These are phyloP conservation scores for Radiomyces spectabilis DNA, from an alignment of 192 early-diverging fungal species.

Conservation along the genomic window DNA sequence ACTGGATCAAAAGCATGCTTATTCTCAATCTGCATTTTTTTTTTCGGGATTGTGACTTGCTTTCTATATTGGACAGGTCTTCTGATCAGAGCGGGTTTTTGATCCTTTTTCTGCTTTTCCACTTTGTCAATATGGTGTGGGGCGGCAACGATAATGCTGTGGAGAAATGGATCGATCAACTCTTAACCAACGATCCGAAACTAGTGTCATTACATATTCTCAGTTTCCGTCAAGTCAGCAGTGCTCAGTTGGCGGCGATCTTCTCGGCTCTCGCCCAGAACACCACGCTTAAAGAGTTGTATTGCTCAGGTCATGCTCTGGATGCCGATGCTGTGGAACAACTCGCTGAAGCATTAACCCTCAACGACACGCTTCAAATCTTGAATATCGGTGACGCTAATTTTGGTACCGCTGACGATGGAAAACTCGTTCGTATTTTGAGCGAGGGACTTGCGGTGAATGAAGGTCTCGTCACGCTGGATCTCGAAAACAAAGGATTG, in stretches of 20 bases:
- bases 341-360: conserved; percentile 23
- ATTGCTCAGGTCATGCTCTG: conserved; percentile 41
- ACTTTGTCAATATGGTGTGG: conserved; percentile 38
- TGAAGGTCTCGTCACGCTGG: conserved; percentile 29
- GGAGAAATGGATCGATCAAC: conserved; percentile 41
- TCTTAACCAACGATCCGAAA: conserved; percentile 33
- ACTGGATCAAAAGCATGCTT: too few relatives aligned
- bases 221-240: conserved; percentile 37
- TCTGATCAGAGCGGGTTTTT: too few relatives aligned
- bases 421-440: conserved; percentile 16
- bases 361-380: conserved; percentile 35
- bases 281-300: conserved; percentile 37
- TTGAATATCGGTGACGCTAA: conserved; percentile 34
- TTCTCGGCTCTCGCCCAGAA: conserved; percentile 37
- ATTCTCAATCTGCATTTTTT: too few relatives aligned
- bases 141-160: conserved; percentile 38
- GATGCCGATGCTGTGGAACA: conserved; percentile 25
- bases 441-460: conserved; percentile 38
- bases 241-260: conserved; percentile 31
- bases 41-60: too few relatives aligned
- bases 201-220: conserved; percentile 46
- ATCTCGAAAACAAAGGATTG: conserved; percentile 50
- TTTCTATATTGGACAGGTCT: too few relatives aligned
- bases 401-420: conserved; percentile 23
- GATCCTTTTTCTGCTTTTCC: background rate